Conservation (phyloP, 768 basidiomycete genomes). For the Pleurotus cornucopiae region DNA sequence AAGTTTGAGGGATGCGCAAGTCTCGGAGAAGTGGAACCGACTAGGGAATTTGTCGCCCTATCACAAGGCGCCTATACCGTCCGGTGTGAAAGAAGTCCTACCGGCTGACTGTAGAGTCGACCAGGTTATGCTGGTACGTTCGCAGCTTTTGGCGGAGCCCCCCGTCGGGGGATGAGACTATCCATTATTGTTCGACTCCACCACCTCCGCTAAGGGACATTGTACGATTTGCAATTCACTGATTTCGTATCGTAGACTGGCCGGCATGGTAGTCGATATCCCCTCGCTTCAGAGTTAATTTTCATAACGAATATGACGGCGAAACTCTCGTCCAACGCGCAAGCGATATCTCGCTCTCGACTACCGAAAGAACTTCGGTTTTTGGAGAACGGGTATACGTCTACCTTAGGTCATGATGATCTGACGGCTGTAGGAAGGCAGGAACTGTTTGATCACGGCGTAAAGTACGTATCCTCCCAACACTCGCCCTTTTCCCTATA, state of each 20-base stretch:
- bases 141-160: neutral
- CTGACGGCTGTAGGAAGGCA: conserved; percentile 31
- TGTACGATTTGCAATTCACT: neutral
- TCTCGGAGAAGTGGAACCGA: conserved; percentile 7
- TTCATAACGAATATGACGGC: conserved; percentile 28
- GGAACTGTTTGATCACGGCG: conserved; percentile 36
- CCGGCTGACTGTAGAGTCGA: conserved; percentile 34
- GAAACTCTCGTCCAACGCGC: conserved; percentile 22
- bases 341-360: conserved; percentile 19
- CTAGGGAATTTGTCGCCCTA: conserved; percentile 35
- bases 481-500: neutral
- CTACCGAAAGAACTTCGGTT: conserved; percentile 31
- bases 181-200: neutral
- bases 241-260: conserved; percentile 26
- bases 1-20: neutral
- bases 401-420: conserved; percentile 27
- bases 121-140: conserved; percentile 32
- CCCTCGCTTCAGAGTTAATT: conserved; percentile 25
- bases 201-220: too few relatives aligned
- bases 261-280: conserved; percentile 35
- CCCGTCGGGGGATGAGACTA: neutral
- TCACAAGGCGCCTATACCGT: conserved; percentile 22
- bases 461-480: conserved; percentile 21
- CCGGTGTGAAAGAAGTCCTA: conserved; percentile 22
- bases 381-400: conserved; percentile 30